Conservation (phyloP, 2,329 filamentous ascomycete species). For the Intubia oerlemansii region DNA sequence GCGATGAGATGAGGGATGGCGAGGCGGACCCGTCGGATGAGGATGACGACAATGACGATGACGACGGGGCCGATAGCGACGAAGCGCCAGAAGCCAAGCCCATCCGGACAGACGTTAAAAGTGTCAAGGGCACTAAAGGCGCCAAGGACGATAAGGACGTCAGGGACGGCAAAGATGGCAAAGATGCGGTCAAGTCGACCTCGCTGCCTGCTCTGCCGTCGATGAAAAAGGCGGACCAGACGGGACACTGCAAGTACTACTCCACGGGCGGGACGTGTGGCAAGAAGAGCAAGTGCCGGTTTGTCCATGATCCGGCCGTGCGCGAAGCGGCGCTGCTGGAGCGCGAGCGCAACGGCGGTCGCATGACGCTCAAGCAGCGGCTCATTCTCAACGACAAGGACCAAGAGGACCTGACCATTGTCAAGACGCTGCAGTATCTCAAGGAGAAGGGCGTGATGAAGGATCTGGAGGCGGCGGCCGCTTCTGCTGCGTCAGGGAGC, state of each 20-base stretch:
- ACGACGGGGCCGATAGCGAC: too few relatives aligned
- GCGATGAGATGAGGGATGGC: constrained; percentile 37
- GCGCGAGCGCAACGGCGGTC: constrained; percentile 41
- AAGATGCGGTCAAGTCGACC: constrained; percentile 3
- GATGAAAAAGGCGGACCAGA: constrained; percentile 35
- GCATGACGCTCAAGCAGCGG: constrained; percentile 43
- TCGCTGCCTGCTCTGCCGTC: constrained; percentile 21
- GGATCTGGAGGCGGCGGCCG: constrained; percentile 6
- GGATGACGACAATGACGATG: constrained; percentile 23
- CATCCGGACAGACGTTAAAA: constrained; percentile 23
- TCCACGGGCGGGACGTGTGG: constrained; percentile 47
- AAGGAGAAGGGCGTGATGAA: constrained; percentile 34
- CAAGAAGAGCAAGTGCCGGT: constrained; percentile 57
- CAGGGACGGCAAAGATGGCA: too few relatives aligned
- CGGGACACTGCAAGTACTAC: constrained; percentile 50
- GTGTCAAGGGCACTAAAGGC: too few relatives aligned
- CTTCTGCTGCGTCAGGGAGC: neutral
- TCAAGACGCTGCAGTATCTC: constrained; percentile 44
- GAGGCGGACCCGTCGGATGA: constrained; percentile 17
- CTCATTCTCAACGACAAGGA: constrained; percentile 46
- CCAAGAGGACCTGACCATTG: constrained; percentile 42
- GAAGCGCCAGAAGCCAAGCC: constrained; percentile 34
- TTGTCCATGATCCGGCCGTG: constrained; percentile 43
- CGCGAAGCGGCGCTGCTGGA: constrained; percentile 41
- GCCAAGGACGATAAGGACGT: too few relatives aligned